Evolutionary conservation across 768 basidiomycete species (phyloP).

Genomic region (Agrocybe pediades): DNA sequence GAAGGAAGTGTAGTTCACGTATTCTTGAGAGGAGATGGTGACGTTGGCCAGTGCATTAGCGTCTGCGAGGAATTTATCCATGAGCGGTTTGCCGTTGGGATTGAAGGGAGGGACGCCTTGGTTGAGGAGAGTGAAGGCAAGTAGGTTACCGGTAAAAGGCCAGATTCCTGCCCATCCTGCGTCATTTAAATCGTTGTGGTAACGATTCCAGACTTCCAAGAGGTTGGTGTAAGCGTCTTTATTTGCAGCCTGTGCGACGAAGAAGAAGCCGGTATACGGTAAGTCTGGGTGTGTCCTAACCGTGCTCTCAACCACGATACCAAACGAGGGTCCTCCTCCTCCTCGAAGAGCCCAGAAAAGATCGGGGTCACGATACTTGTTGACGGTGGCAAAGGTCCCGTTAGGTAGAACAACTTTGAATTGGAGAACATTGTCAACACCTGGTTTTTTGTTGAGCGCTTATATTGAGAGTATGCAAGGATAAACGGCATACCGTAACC

Average conservation of each 20-base stretch:
- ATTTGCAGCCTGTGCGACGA: neutral
- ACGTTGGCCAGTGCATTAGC: neutral
- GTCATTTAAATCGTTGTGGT: neutral
- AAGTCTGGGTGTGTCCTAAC: neutral
- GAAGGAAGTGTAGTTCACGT: neutral
- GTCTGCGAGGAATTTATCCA: neutral
- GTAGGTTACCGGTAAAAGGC: neutral
- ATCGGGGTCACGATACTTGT: neutral
- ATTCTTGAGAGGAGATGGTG: neutral
- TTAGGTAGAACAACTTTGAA: neutral
- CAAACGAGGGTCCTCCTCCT: neutral
- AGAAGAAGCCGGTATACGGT: neutral
- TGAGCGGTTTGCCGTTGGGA: neutral
- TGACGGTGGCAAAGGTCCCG: neutral
- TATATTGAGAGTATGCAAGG: no score
- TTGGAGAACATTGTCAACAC: neutral
- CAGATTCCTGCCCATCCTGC: neutral
- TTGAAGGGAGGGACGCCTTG: neutral
- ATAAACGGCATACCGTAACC: constrained; percentile 38
- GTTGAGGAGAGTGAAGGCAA: neutral
- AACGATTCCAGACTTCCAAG: neutral
- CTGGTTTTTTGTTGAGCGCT: no score
- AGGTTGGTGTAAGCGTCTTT: neutral
- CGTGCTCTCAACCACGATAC: neutral
- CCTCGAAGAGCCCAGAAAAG: neutral